phyloP scores from a whole-genome alignment of 306 rosid species.

The Trifolium fragiferum region DNA sequence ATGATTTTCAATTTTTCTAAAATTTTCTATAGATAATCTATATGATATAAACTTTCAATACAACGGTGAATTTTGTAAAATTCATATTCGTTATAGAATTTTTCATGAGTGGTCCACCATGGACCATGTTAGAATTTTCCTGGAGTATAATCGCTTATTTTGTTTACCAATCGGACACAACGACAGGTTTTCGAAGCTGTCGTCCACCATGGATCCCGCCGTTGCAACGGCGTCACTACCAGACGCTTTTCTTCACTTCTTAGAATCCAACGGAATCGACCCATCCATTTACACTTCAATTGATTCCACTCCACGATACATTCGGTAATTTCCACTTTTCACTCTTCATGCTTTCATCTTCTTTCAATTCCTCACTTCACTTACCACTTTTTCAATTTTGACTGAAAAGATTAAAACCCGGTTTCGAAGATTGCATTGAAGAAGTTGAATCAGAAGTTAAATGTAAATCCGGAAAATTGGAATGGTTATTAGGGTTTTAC shows the following conservation, averaged over 20 bases:
- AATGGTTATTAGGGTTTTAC: slow-evolving; percentile 76
- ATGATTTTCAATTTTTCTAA: no score
- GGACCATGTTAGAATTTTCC: no score
- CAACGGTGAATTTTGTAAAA: no score
- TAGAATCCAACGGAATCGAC: slow-evolving; percentile 69
- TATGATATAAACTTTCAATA: no score
- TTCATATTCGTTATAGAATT: no score
- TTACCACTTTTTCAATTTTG: background rate
- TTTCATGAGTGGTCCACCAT: no score
- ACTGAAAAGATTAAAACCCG: slow-evolving; percentile 73
- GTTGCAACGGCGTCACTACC: slow-evolving; percentile 56
- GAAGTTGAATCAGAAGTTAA: slow-evolving; percentile 69
- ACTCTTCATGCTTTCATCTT: background rate
- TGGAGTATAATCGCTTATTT: no score
- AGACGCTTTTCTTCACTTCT: slow-evolving; percentile 66
- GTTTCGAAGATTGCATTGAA: slow-evolving; percentile 65
- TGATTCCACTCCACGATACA: slow-evolving; percentile 79
- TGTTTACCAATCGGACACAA: no score
- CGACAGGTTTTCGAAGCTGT: no score
- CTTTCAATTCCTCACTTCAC: background rate
- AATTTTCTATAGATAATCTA: no score
- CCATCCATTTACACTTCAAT: slow-evolving; percentile 68
- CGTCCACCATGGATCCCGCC: slow-evolving; percentile 48
- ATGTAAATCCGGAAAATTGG: slow-evolving; percentile 63
- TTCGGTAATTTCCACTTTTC: slow-evolving; percentile 57